Conservation (phyloP, 2,329 filamentous ascomycete species). For the Drechslerella dactyloides region DNA sequence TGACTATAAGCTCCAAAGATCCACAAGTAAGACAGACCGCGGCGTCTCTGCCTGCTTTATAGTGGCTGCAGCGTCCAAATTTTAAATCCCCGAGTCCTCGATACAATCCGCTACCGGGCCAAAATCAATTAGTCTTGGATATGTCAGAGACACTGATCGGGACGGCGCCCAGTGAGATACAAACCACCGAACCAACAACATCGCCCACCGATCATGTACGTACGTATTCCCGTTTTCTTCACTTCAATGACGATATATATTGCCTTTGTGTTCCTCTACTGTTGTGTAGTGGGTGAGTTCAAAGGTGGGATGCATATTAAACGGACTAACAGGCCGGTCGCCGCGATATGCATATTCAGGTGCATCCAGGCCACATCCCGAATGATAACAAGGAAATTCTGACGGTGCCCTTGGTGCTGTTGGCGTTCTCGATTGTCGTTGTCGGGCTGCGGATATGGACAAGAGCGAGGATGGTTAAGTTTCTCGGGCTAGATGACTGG, state of each 20-base stretch:
- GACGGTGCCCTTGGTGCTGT: constrained; percentile 32
- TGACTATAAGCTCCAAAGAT: no score
- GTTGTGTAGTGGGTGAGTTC: not conserved
- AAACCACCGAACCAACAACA: constrained; percentile 24
- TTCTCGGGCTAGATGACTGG: constrained; percentile 47
- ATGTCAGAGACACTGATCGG: constrained; percentile 37
- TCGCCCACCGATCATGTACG: constrained; percentile 49
- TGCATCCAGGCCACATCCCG: constrained; percentile 45
- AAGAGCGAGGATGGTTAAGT: constrained; percentile 37
- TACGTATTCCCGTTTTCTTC: constrained; percentile 24
- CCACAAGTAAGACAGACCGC: no score
- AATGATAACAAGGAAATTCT: constrained; percentile 46
- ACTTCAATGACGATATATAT: not conserved
- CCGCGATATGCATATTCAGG: constrained; percentile 29
- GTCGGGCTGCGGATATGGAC: constrained; percentile 37
- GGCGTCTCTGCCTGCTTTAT: no score
- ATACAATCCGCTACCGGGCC: no score
- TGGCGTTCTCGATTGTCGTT: constrained; percentile 36
- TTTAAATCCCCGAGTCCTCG: no score
- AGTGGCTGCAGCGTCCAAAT: no score
- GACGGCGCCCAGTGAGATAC: constrained; percentile 28
- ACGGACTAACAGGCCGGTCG: constrained; percentile 28
- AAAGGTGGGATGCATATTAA: not conserved
- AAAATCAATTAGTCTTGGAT: no score
- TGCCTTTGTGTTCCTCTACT: not conserved